Evolutionary conservation across 345 rosid genomes (phyloP).

Genomic region (Citrus glauca): DNA sequence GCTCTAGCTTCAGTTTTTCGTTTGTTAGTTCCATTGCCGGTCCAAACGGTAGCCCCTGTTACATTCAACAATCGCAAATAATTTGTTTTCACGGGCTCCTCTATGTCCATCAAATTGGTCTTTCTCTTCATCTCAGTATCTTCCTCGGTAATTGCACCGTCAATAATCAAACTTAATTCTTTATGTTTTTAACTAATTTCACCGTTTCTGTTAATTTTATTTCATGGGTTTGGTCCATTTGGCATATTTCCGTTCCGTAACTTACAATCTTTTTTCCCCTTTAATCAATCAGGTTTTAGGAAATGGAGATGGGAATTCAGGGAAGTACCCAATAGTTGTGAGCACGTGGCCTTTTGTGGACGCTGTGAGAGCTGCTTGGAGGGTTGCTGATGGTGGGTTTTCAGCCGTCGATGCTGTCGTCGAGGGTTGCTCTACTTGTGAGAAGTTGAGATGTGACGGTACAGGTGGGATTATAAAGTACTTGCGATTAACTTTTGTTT

Average conservation of each 20-base stretch:
- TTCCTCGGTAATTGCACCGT: conserved; percentile 16
- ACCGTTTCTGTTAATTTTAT: neutral
- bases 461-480: conserved; percentile 46
- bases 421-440: conserved; percentile 96
- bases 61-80: neutral
- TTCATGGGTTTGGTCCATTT: conserved; percentile 1
- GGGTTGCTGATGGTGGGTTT: conserved; percentile 52
- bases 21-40: too few species aligned
- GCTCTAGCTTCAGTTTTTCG: too few species aligned
- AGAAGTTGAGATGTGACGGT: conserved; percentile 84
- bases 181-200: neutral
- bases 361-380: conserved; percentile 91
- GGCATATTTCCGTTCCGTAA: neutral
- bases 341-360: conserved; percentile 88
- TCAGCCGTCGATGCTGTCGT: conserved; percentile 82
- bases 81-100: neutral
- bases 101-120: conserved; percentile 8
- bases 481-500: neutral
- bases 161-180: too few species aligned
- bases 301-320: conserved; percentile 27
- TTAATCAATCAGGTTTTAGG: conserved; percentile 34
- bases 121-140: conserved; percentile 14
- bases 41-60: too few species aligned
- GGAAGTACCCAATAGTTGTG: conserved; percentile 64
- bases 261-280: neutral